Evolutionary conservation across 1,284 basidiomycete genomes (phyloP).

Genomic region (Leccinum griseonigrum): DNA sequence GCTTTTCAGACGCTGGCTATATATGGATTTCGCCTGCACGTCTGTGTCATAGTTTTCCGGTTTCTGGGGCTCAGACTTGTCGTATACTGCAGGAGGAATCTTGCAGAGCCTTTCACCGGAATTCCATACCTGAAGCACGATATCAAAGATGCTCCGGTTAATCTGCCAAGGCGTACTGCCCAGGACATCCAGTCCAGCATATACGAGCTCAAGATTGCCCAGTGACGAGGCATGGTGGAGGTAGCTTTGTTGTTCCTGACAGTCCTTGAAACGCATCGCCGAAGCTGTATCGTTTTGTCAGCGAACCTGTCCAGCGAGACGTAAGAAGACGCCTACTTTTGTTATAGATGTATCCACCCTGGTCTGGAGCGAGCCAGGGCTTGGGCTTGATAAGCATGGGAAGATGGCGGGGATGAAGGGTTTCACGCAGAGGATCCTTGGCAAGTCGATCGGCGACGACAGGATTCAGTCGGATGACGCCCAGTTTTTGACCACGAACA

Average conservation of each 20-base stretch:
- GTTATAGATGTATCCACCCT: slow-evolving; percentile 86
- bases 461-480: slow-evolving; percentile 88
- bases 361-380: slow-evolving; percentile 79
- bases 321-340: slow-evolving; percentile 47
- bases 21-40: slow-evolving; percentile 60
- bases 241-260: slow-evolving; percentile 82
- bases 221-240: slow-evolving; percentile 73
- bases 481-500: slow-evolving; percentile 86
- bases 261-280: slow-evolving; percentile 94
- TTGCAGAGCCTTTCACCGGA: slow-evolving; percentile 71
- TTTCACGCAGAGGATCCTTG: slow-evolving; percentile 72
- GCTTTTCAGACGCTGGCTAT: slow-evolving; percentile 58
- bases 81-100: slow-evolving; percentile 59
- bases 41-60: slow-evolving; percentile 67
- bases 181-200: slow-evolving; percentile 87
- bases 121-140: slow-evolving; percentile 85
- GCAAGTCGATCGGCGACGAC: slow-evolving; percentile 78
- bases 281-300: slow-evolving; percentile 41
- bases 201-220: slow-evolving; percentile 83
- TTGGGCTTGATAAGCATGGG: slow-evolving; percentile 95
- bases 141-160: slow-evolving; percentile 75
- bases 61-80: slow-evolving; percentile 62
- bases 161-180: slow-evolving; percentile 91
- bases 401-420: slow-evolving; percentile 89
- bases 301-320: background rate